Evolutionary conservation across 2,329 filamentous ascomycete genomes (phyloP).

Genomic region (Neocucurbitaria cava): DNA sequence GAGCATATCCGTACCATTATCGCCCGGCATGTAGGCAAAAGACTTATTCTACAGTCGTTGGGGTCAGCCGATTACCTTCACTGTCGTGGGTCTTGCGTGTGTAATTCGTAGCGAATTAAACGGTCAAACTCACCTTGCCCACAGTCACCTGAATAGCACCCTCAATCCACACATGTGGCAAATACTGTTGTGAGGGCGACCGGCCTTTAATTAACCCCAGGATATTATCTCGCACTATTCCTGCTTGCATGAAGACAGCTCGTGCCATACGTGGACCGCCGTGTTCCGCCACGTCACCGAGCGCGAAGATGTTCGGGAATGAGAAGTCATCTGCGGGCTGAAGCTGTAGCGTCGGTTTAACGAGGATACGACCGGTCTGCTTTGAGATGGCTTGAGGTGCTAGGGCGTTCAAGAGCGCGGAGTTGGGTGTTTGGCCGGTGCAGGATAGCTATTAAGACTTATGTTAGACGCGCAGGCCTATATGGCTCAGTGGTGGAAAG

Average conservation of each 20-base stretch:
- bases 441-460: conserved; percentile 43
- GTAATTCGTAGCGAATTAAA: not conserved
- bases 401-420: conserved; percentile 55
- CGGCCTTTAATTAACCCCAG: not conserved
- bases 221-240: conserved; percentile 15
- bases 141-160: not conserved
- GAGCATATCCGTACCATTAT: not conserved
- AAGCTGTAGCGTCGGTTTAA: conserved; percentile 66
- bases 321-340: conserved; percentile 44
- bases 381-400: conserved; percentile 54
- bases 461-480: not conserved
- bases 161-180: not conserved
- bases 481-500: not conserved
- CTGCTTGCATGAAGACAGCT: conserved; percentile 62
- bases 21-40: not conserved
- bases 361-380: conserved; percentile 58
- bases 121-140: not conserved
- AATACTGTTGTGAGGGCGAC: not conserved
- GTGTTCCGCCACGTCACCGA: conserved; percentile 68
- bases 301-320: conserved; percentile 64
- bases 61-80: not conserved
- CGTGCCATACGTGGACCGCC: conserved; percentile 62
- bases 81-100: too few species aligned
- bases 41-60: not conserved
- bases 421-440: conserved; percentile 66